phyloP scores from a whole-genome alignment of 768 basidiomycete genomes.

The Paxillus rubicundulus region DNA sequence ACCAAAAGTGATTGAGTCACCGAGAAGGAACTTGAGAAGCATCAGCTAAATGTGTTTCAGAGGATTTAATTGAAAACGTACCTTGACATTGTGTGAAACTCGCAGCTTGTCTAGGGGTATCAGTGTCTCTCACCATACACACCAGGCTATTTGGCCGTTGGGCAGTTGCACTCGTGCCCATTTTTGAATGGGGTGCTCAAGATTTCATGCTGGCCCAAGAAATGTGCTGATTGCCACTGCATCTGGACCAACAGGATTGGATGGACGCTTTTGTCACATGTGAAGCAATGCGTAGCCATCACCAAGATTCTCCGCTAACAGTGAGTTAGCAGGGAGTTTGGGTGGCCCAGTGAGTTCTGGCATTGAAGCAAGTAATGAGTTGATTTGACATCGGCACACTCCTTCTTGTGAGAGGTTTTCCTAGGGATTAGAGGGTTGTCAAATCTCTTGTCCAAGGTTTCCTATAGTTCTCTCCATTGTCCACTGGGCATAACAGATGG shows the following conservation, averaged over 20 bases:
- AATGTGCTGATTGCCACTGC: neutral
- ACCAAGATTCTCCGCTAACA: slow-evolving; percentile 8
- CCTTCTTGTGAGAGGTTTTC: slow-evolving; percentile 25
- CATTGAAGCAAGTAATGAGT: slow-evolving; percentile 6
- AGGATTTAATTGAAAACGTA: neutral
- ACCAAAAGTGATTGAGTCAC: neutral
- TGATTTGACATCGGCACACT: slow-evolving; percentile 18
- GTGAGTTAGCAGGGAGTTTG: neutral
- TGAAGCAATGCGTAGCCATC: slow-evolving; percentile 13
- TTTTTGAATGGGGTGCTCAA: slow-evolving; percentile 1
- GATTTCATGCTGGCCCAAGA: neutral
- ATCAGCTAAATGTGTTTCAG: neutral
- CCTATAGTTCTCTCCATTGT: too few relatives aligned
- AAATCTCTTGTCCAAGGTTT: slow-evolving; percentile 6
- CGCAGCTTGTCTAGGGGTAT: neutral
- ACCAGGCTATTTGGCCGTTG: slow-evolving; percentile 20
- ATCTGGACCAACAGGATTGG: neutral
- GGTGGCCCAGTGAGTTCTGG: neutral
- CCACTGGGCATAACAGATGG: slow-evolving; percentile 20
- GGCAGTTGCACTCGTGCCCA: slow-evolving; percentile 22
- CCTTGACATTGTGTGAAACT: neutral
- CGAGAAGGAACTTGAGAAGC: neutral
- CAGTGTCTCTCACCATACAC: neutral
- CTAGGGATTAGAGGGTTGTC: slow-evolving; percentile 23
- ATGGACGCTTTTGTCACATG: neutral